Conservation (phyloP, 257 asterid species). For the Eucommia ulmoides region DNA sequence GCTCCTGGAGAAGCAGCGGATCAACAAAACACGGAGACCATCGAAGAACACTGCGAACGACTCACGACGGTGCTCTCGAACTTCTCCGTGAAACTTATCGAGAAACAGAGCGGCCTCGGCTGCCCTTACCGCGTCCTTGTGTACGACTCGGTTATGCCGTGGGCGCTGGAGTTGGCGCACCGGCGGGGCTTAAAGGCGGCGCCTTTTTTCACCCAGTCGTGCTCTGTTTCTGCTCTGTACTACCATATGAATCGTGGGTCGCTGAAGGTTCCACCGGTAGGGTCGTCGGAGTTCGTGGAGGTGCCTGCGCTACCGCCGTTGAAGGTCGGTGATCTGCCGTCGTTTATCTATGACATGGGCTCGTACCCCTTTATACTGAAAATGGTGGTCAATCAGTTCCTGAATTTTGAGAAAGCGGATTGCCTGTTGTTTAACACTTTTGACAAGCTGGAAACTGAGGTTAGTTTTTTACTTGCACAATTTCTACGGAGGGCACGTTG, state of each 20-base stretch:
- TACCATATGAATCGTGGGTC: conserved; percentile 24
- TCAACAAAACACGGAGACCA: too few species aligned
- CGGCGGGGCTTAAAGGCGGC: too few species aligned
- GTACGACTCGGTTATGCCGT: too few species aligned
- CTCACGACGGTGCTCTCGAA: too few species aligned
- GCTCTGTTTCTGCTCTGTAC: conserved; percentile 17
- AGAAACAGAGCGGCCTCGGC: too few species aligned
- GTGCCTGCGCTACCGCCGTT: conserved; percentile 30
- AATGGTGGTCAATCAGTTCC: conserved; percentile 12
- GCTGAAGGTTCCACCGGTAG: conserved; percentile 10
- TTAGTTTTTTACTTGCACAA: background rate
- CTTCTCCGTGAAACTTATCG: too few species aligned
- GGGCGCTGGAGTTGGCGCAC: too few species aligned
- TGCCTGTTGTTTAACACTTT: conserved; percentile 39
- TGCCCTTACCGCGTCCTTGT: too few species aligned
- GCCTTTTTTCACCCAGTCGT: conserved; percentile 24
- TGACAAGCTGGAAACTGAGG: conserved; percentile 22
- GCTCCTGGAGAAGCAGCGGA: too few species aligned
- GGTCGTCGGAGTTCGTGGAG: conserved; percentile 8
- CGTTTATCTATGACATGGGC: conserved; percentile 8
- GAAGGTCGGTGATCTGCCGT: conserved; percentile 27
- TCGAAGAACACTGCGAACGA: too few species aligned
- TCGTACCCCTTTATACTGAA: conserved; percentile 12
- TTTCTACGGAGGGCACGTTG: too few species aligned
- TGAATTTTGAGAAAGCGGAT: conserved; percentile 25